Conservation (phyloP, 2,329 filamentous ascomycete species). For the Thielaviopsis punctulata region DNA sequence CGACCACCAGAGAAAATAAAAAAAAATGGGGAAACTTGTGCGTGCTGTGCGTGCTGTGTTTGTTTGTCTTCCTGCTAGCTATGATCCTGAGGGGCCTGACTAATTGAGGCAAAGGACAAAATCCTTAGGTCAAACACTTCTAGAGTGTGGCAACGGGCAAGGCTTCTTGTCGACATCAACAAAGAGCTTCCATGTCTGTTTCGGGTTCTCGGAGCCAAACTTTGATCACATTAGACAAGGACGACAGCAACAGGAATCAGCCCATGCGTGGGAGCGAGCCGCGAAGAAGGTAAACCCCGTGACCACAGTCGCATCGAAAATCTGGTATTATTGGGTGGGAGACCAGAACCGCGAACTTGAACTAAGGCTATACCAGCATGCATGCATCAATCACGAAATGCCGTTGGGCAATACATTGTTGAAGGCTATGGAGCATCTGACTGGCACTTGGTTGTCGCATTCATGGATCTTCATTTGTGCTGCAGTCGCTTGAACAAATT, state of each 20-base stretch:
- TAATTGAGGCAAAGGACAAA: background rate
- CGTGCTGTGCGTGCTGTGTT: background rate
- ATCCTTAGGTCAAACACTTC: background rate
- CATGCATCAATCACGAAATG: background rate
- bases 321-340: background rate
- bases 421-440: background rate
- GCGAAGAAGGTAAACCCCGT: background rate
- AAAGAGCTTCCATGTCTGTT: background rate
- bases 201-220: background rate
- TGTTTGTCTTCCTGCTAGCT: background rate
- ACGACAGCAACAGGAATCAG: background rate
- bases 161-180: background rate
- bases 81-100: background rate
- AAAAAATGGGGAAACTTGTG: background rate
- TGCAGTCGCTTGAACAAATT: background rate
- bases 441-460: background rate
- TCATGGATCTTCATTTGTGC: background rate
- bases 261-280: background rate
- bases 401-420: background rate
- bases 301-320: background rate
- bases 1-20: background rate
- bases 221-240: background rate
- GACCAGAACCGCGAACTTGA: background rate
- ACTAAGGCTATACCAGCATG: background rate
- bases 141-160: background rate